phyloP scores from a whole-genome alignment of 805 yeast genomes.

The Candida peoriensis region DNA sequence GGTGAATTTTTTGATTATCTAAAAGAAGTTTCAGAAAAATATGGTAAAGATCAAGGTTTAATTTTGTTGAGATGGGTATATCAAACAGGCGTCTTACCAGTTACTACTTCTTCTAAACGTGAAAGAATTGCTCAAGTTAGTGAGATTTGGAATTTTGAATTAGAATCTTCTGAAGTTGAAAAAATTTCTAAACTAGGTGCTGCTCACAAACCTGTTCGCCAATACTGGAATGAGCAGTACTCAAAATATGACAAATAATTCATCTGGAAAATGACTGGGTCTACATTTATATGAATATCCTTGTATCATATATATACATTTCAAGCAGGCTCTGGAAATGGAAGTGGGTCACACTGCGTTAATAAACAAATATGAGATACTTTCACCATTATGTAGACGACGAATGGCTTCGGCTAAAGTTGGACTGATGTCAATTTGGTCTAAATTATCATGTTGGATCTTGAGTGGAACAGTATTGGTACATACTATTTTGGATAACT shows the following conservation, averaged over 20 bases:
- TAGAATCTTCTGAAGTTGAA: constrained; percentile 46
- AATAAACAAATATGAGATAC: constrained; percentile 80
- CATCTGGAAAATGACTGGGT: no score
- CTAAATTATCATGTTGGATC: constrained; percentile 55
- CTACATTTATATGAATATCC: no score
- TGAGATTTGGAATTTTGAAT: constrained; percentile 49
- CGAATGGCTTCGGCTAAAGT: constrained; percentile 91
- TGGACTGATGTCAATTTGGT: constrained; percentile 78
- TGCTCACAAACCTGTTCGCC: constrained; percentile 26
- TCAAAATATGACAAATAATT: constrained; percentile 13
- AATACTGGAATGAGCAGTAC: constrained; percentile 29
- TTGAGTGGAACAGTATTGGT: constrained; percentile 90
- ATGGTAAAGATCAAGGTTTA: constrained; percentile 55
- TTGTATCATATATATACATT: no score
- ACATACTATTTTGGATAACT: constrained; percentile 72
- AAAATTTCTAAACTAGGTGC: constrained; percentile 38
- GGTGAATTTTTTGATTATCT: constrained; percentile 35
- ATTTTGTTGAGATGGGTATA: constrained; percentile 67
- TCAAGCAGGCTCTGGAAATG: no score
- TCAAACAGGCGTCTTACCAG: constrained; percentile 60
- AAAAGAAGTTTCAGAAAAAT: constrained; percentile 47
- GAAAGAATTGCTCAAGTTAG: constrained; percentile 50
- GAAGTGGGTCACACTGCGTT: no score
- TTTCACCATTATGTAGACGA: constrained; percentile 94
- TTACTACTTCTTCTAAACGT: constrained; percentile 63